Base-by-base conservation (phyloP, 768 basidiomycete genomes). In the Suillus variegatus region DNA sequence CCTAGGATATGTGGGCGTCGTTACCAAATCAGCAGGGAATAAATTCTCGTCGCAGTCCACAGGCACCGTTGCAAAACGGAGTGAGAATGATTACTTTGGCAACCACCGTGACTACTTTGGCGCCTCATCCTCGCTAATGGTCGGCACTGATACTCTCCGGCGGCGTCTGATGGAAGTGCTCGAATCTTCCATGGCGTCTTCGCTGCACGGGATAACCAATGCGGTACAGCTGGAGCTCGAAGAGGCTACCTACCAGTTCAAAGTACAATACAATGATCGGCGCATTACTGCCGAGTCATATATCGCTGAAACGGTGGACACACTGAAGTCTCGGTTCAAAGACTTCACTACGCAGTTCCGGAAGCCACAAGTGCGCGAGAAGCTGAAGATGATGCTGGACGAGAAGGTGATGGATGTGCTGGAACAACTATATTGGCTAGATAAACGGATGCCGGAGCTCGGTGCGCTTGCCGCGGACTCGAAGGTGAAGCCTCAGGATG, bases 231-330 rank as follows among this genome's bases (percentile, higher is more conserved):
- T 98, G 46, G 97, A 99, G 75, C 84, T 99, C 10, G 97, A 99
- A 77, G 97, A 99, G 72, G 90, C 97, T 3, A 90, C 90, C 14
- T 99, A 99, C 76, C 97, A 99, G 77, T 99, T 99, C 87, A 99
- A 99, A 79, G 97, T 99, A 2, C 92, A 96, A 76, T 94, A 94
- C 80, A 99, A 99, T 74, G 97, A 99, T 78, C 89, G 94, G 28
- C 86, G 94, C 28, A 93, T 98, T 66, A 91, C 51, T 93, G 90
- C 97, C 13, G 97, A 99, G 76, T 95, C 94, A 2, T 99, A 99
- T 75, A 94, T 99, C 57, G 96, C 97, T 8, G 97, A 99, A 79
- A 95, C 96, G 2, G 90, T 99, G 78, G 97, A 99, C 73, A 82
- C 86, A 7, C 87, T 99, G 67, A 99, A 99, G 79, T 84, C 85